phyloP scores from a whole-genome alignment of 2,329 filamentous ascomycete genomes.

The Venturia carpophila region DNA sequence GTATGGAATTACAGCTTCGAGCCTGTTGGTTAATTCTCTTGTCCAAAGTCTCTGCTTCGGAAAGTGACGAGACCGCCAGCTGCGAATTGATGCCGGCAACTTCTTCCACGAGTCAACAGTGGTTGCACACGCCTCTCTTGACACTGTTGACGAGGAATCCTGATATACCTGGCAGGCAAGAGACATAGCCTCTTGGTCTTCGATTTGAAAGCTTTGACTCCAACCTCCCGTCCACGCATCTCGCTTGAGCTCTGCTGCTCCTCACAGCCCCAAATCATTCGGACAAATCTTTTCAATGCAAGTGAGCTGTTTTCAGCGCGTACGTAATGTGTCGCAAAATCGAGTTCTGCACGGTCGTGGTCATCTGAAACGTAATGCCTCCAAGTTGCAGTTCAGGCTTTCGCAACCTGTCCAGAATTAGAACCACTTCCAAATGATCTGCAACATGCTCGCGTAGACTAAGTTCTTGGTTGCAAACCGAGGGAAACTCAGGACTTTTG shows the following conservation, averaged over 20 bases:
- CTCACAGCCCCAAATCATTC: not conserved
- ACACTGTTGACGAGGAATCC: too few species aligned
- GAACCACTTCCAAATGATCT: not conserved
- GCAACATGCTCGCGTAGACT: not conserved
- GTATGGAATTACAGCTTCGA: too few species aligned
- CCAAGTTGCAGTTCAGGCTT: not conserved
- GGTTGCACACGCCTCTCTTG: too few species aligned
- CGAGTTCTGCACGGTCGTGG: not conserved
- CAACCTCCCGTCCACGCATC: too few species aligned
- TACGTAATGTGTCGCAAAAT: not conserved
- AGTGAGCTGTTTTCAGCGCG: not conserved
- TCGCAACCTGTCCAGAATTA: not conserved
- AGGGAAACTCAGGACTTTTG: not conserved
- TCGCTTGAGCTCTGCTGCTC: too few species aligned
- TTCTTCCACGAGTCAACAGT: too few species aligned
- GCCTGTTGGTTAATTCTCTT: too few species aligned
- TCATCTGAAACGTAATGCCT: not conserved
- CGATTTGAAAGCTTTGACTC: not conserved
- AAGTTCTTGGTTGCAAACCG: not conserved
- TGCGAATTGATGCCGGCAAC: too few species aligned
- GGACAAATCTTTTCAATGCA: not conserved
- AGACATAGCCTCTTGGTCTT: not conserved
- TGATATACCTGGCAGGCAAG: not conserved
- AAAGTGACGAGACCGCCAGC: too few species aligned
- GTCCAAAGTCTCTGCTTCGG: too few species aligned